phyloP scores from a whole-genome alignment of 2,329 filamentous ascomycete species.

The Xylaria sp. region DNA sequence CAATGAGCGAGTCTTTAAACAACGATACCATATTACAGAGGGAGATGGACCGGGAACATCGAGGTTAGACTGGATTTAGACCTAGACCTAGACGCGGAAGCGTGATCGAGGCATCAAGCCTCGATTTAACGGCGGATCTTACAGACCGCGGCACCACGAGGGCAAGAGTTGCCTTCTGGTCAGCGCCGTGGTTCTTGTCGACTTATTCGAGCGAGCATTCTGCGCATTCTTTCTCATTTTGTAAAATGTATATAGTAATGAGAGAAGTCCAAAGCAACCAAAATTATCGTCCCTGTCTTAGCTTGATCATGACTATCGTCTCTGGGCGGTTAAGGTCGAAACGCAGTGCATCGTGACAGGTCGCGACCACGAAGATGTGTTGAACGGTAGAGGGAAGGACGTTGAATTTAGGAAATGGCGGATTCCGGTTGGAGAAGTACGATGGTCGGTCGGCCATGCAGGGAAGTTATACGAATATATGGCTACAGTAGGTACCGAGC shows the following conservation, averaged over 20 bases:
- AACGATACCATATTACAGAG: constrained; percentile 36
- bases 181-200: constrained; percentile 14
- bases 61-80: constrained; percentile 33
- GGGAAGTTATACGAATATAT: no score
- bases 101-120: neutral
- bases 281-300: neutral
- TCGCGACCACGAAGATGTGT: neutral
- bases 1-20: constrained; percentile 27
- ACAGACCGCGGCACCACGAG: no score
- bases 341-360: neutral
- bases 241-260: constrained; percentile 20
- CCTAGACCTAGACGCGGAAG: constrained; percentile 33
- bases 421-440: neutral
- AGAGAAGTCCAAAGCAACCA: neutral
- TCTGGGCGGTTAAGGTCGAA: neutral
- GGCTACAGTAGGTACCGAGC: no score
- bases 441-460: constrained; percentile 8
- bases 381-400: constrained; percentile 1
- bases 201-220: constrained; percentile 9
- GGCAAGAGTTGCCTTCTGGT: neutral
- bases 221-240: constrained; percentile 7
- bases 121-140: constrained; percentile 6
- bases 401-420: constrained; percentile 6
- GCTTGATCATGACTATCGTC: neutral
- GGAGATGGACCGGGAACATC: constrained; percentile 15